Evolutionary conservation across 2,329 filamentous ascomycete genomes (phyloP).

Genomic region (Hortaea sp.): DNA sequence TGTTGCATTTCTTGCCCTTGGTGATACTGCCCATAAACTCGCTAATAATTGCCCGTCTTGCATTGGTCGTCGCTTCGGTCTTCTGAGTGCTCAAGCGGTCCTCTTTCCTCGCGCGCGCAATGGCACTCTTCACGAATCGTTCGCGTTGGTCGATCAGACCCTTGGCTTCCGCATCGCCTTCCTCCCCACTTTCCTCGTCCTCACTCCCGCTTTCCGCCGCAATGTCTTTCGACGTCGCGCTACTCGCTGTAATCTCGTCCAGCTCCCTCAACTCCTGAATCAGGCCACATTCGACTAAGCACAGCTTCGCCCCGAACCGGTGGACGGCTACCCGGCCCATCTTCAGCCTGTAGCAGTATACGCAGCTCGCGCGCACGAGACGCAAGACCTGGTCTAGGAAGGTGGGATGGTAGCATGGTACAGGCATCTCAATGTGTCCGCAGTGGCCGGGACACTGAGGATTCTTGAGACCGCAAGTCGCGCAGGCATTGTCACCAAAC

Average conservation of each 20-base stretch:
- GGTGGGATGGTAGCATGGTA: conserved; percentile 89
- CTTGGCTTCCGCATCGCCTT: conserved; percentile 49
- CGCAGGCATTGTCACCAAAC: conserved; percentile 75
- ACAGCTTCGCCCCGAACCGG: conserved; percentile 72
- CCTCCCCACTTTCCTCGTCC: conserved; percentile 24
- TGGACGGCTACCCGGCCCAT: conserved; percentile 68
- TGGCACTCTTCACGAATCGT: conserved; percentile 61
- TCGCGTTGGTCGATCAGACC: conserved; percentile 47
- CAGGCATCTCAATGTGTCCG: conserved; percentile 89
- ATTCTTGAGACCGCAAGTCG: conserved; percentile 80
- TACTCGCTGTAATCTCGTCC: conserved; percentile 30
- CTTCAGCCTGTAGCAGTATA: conserved; percentile 81
- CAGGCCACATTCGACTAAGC: conserved; percentile 74
- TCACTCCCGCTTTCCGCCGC: conserved; percentile 4
- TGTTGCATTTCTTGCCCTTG: conserved; percentile 58
- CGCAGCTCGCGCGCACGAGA: conserved; percentile 75
- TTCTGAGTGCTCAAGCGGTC: conserved; percentile 49
- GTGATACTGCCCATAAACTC: conserved; percentile 69
- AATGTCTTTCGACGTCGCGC: neutral
- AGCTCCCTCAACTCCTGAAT: conserved; percentile 53
- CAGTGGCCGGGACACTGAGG: conserved; percentile 78
- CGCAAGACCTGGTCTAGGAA: conserved; percentile 89
- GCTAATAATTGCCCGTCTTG: conserved; percentile 65
- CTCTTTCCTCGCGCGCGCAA: conserved; percentile 48
- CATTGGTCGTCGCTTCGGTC: conserved; percentile 72